Evolutionary conservation across 805 yeast species (phyloP).

Genomic region (Saccharomyces kudriavzevii): DNA sequence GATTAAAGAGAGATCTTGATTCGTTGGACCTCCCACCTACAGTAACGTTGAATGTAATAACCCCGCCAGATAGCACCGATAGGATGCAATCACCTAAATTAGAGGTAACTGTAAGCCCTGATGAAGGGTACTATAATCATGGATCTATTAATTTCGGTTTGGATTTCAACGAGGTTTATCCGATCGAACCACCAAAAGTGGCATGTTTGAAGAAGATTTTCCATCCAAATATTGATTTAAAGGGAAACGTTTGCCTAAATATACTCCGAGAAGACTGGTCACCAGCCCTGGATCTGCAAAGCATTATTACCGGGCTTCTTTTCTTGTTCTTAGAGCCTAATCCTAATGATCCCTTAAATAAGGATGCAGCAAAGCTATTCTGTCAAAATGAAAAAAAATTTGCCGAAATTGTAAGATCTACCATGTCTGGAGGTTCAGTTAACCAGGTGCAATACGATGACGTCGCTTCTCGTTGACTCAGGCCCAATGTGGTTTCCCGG

Average conservation of each 20-base stretch:
- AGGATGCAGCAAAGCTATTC: slow-evolving; percentile 69
- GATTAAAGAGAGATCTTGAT: slow-evolving; percentile 23
- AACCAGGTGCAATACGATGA: slow-evolving; percentile 53
- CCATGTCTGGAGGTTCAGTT: slow-evolving; percentile 71
- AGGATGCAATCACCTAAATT: slow-evolving; percentile 10
- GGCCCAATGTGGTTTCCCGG: not conserved
- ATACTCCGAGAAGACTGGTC: slow-evolving; percentile 94
- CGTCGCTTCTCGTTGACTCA: slow-evolving; percentile 32
- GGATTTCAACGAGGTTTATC: slow-evolving; percentile 61
- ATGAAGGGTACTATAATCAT: slow-evolving; percentile 24
- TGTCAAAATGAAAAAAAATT: slow-evolving; percentile 42
- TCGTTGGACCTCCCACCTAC: slow-evolving; percentile 22
- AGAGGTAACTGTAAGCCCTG: slow-evolving; percentile 18
- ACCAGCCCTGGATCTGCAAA: slow-evolving; percentile 77
- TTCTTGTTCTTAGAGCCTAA: slow-evolving; percentile 85
- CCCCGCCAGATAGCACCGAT: slow-evolving; percentile 3
- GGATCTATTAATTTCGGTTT: slow-evolving; percentile 51
- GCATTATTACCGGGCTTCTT: slow-evolving; percentile 76
- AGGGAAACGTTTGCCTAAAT: slow-evolving; percentile 87
- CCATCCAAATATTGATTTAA: slow-evolving; percentile 88
- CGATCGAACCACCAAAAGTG: slow-evolving; percentile 89
- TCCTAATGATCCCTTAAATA: slow-evolving; percentile 85
- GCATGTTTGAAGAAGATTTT: slow-evolving; percentile 63
- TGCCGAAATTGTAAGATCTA: slow-evolving; percentile 43
- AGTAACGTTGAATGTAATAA: slow-evolving; percentile 7